Evolutionary conservation across 2,329 filamentous ascomycete genomes (phyloP).

Genomic region (Rachicladosporium sp.): DNA sequence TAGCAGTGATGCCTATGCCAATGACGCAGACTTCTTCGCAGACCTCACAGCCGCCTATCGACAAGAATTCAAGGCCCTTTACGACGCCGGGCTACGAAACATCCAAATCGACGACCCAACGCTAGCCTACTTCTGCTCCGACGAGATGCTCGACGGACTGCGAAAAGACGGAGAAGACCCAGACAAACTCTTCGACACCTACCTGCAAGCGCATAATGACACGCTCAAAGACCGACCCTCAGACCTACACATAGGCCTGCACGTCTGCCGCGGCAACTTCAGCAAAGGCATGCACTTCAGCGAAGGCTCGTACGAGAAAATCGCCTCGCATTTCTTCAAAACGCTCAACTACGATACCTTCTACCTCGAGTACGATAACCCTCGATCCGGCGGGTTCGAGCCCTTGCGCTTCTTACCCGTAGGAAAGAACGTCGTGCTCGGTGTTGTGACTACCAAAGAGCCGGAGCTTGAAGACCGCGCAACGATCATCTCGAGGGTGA

Average conservation of each 20-base stretch:
- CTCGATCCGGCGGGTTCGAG: slow-evolving; percentile 27
- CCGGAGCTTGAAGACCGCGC: slow-evolving; percentile 24
- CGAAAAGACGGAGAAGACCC: slow-evolving; percentile 25
- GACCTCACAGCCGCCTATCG: slow-evolving; percentile 24
- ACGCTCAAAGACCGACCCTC: slow-evolving; percentile 22
- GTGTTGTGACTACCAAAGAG: slow-evolving; percentile 27
- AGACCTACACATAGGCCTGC: slow-evolving; percentile 26
- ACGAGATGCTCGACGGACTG: slow-evolving; percentile 24
- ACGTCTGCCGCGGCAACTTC: slow-evolving; percentile 29
- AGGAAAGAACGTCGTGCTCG: slow-evolving; percentile 28
- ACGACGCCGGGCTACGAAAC: slow-evolving; percentile 23
- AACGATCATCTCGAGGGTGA: slow-evolving; percentile 22
- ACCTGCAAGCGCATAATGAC: slow-evolving; percentile 27
- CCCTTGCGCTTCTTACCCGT: slow-evolving; percentile 25
- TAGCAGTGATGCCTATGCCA: slow-evolving; percentile 20
- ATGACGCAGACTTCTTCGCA: slow-evolving; percentile 24
- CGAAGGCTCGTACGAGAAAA: slow-evolving; percentile 26
- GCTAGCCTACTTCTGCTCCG: slow-evolving; percentile 26
- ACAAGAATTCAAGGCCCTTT: slow-evolving; percentile 25
- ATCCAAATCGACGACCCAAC: slow-evolving; percentile 29
- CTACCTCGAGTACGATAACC: slow-evolving; percentile 29
- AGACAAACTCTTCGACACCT: slow-evolving; percentile 25
- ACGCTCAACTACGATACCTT: slow-evolving; percentile 28
- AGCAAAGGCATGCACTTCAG: slow-evolving; percentile 28
- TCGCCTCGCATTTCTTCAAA: slow-evolving; percentile 27